phyloP scores from a whole-genome alignment of 2,329 filamentous ascomycete genomes.

The Aspergillus sp. region DNA sequence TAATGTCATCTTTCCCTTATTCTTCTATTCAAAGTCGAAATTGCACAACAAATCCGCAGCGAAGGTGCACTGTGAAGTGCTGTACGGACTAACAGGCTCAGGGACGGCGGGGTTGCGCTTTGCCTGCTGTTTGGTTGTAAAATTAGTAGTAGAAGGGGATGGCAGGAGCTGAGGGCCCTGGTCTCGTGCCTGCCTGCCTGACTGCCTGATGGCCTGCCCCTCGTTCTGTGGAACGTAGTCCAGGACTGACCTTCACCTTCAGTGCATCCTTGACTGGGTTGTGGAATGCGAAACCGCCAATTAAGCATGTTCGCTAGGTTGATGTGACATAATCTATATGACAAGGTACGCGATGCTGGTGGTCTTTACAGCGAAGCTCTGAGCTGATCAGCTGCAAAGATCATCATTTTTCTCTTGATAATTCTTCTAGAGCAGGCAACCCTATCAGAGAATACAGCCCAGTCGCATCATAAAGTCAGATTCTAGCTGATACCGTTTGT shows the following conservation, averaged over 20 bases:
- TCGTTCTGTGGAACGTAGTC: neutral
- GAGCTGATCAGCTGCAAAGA: neutral
- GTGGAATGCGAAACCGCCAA: constrained; percentile 11
- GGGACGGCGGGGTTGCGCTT: too few relatives aligned
- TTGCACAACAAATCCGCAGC: too few relatives aligned
- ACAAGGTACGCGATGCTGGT: neutral
- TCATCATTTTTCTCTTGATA: too few relatives aligned
- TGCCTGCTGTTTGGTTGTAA: neutral
- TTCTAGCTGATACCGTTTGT: neutral
- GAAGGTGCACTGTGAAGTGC: too few relatives aligned
- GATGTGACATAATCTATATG: constrained; percentile 8
- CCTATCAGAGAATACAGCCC: too few relatives aligned
- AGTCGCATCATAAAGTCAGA: too few relatives aligned
- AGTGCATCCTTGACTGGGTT: neutral
- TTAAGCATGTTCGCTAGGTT: neutral
- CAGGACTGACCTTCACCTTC: neutral
- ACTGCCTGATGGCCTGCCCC: neutral
- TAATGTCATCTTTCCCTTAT: constrained; percentile 5
- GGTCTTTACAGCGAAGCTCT: neutral
- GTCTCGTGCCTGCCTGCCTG: neutral
- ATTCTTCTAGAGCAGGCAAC: neutral
- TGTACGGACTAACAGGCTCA: too few relatives aligned
- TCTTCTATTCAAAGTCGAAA: neutral
- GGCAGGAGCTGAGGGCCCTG: neutral
- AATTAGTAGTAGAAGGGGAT: neutral